Evolutionary conservation across 176 grass and related monocot genomes (phyloP), one percentile per base, ranked within the genome.

Genomic region (Zea luxurians): DNA sequence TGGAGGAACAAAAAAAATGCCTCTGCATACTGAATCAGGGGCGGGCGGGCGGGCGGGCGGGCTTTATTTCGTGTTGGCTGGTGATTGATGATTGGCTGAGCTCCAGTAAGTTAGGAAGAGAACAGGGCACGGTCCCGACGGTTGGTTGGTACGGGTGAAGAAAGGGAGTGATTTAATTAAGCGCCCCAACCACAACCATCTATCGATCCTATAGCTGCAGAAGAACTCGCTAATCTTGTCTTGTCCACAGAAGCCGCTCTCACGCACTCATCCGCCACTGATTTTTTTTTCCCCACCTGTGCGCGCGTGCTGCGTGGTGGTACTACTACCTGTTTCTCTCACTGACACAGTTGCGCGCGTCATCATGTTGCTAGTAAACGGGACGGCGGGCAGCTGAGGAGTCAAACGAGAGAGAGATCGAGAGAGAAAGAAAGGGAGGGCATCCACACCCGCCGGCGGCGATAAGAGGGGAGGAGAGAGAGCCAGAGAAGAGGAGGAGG

Each of bases 361-460:
- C 75, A 27, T 83, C 75, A 27, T 83, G 44, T 64, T 75, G 8
- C 44, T 62, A 83, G 63, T 88, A 63, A 88, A 18, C 60, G n/a
- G 17, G 41, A 61, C 18, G 21, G 13, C 5, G 21, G 21, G 7
- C 15, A 52, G 7, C 36, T 53, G 52, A 35, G 34, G 0, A 70
- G 66, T 53, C 62, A 76, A 58, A 61, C 42, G 15, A 49, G 66
- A 70, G 66, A 70, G 65, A 47, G 27, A n/a, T 16, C 3, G 20
- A 0, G 44, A 0, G 44, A 47, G 27, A n/a, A 36, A 7, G 20
- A 0, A 20, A 18, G 7, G 8, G 4, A 4, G 9, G 4, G n/a
- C 41, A 20, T 45, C 8, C 41, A 63, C 41, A 63, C 13, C 27
- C 17, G 2, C 15, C 6, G 15, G 4, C 35, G 1, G 55, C 11